A percentile compares a stretch with the other conserved stretches of the same genome.
Evolutionary conservation across 768 basidiomycete species (phyloP).

Genomic region (Amanita thiersii): DNA sequence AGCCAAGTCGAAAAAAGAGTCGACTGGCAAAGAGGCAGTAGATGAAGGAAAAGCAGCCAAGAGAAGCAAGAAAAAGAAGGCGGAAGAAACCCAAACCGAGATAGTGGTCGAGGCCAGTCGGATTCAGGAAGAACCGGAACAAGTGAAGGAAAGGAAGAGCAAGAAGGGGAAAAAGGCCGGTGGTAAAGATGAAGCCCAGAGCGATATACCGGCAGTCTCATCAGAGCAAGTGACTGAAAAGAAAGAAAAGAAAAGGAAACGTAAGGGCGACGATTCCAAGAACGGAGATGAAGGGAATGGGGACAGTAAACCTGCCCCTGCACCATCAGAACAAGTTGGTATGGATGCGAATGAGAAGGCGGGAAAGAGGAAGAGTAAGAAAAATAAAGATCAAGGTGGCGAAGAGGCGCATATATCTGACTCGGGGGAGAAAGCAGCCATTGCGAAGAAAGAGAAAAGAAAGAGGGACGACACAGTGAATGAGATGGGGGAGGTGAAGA

Average conservation of each 20-base stretch:
- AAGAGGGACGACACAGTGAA: constrained; percentile 2
- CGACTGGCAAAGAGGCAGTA: constrained; percentile 6
- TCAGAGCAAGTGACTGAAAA: constrained; percentile 22
- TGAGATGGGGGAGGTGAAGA: not conserved
- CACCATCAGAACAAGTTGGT: not conserved
- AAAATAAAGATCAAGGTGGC: constrained; percentile 11
- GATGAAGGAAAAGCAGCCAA: constrained; percentile 8
- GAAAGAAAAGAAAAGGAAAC: constrained; percentile 16
- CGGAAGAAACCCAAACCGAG: constrained; percentile 21
- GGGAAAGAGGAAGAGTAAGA: constrained; percentile 14
- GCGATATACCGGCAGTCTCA: constrained; percentile 21
- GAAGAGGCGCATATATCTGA: constrained; percentile 8
- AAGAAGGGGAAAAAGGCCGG: constrained; percentile 12
- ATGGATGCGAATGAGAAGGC: not conserved
- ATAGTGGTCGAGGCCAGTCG: constrained; percentile 14
- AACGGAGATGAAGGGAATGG: constrained; percentile 14
- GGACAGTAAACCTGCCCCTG: constrained; percentile 9
- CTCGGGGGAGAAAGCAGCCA: constrained; percentile 11
- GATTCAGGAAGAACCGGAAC: constrained; percentile 13
- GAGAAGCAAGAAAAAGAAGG: constrained; percentile 4
- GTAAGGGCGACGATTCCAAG: constrained; percentile 9
- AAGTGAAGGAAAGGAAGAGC: constrained; percentile 14
- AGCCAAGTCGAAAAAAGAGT: constrained; percentile 1
- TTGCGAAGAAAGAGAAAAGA: constrained; percentile 12
- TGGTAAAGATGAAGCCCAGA: constrained; percentile 24